Base-by-base conservation (phyloP, 2,329 filamentous ascomycete species). In the Grosmannia serpens region DNA sequence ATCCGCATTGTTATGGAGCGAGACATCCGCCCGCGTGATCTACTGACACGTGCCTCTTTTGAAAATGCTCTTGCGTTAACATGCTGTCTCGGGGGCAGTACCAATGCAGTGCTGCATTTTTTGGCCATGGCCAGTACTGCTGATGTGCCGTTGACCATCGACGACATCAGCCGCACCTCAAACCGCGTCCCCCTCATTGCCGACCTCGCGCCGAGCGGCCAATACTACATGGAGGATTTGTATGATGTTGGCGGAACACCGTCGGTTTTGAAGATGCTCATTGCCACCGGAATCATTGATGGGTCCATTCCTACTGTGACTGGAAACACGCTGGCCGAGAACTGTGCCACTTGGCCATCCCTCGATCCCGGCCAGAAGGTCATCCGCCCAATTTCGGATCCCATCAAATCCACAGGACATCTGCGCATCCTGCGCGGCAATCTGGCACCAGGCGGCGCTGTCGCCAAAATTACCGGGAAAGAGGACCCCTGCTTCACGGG, bases 401-500 rank as follows among this genome's bases (percentile, higher is more conserved):
- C 80, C 56, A 92, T 95, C 77, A 96, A 96, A 71, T 64, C 78
- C 1, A 89, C 85, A 0, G 92, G 92, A 50, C 92, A 97, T 70
- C 81, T 97, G 61, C 90, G 92, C 71, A 88, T 97, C 61, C 80
- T 97, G 4, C 82, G 83, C 60, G 92, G 92, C 24, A 96, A 95
- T 70, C 80, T 96, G 35, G 89, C 91, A 3, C 92, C 92, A 1
- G 87, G 85, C 13, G 92, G 92, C 38, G 88, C 91, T 1, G 91
- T 97, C 1, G 91, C 91, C 61, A 97, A 97, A 73, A 96, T 97
- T 71, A 96, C 92, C 0, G 92, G 92, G 41, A 96, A 96, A 70
- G 92, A 97, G 71, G 92, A 92, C 2, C 79, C 91, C 8, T 77
- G 74, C 15, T 97, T 97, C 72, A 86, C 79, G 0, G 92, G 92